phyloP scores from a whole-genome alignment of 768 basidiomycete genomes.

The Imleria badia region DNA sequence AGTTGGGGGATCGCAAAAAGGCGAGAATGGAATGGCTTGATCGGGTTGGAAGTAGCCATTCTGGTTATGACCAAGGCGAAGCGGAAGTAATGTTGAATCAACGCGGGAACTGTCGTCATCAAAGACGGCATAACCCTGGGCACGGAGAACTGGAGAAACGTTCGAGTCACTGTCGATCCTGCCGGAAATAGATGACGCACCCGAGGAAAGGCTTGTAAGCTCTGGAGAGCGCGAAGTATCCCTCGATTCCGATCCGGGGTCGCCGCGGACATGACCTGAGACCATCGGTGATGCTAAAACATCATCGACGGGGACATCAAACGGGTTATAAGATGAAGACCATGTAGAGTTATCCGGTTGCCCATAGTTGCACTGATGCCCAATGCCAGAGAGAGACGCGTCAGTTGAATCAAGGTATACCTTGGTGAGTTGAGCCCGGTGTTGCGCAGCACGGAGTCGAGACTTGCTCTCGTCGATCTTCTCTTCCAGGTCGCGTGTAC shows the following conservation, averaged over 20 bases:
- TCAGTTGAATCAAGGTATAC: slow-evolving; percentile 31
- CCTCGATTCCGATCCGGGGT: slow-evolving; percentile 13
- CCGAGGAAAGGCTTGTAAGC: slow-evolving; percentile 33
- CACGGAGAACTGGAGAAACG: slow-evolving; percentile 20
- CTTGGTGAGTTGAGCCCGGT: slow-evolving; percentile 50
- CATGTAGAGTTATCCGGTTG: slow-evolving; percentile 18
- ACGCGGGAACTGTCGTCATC: slow-evolving; percentile 40
- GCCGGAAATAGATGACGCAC: slow-evolving; percentile 28
- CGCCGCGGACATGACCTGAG: slow-evolving; percentile 8
- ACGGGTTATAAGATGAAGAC: slow-evolving; percentile 33
- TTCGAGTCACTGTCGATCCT: slow-evolving; percentile 10
- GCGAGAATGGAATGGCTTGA: slow-evolving; percentile 44
- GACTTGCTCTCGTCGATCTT: slow-evolving; percentile 63
- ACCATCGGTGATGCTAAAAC: slow-evolving; percentile 13
- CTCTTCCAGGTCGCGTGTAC: slow-evolving; percentile 74
- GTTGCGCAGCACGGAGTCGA: slow-evolving; percentile 55
- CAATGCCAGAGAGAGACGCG: not conserved
- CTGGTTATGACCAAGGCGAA: slow-evolving; percentile 12
- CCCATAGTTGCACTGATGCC: slow-evolving; percentile 8
- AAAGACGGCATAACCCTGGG: slow-evolving; percentile 42
- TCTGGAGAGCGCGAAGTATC: slow-evolving; percentile 24
- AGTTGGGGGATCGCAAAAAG: slow-evolving; percentile 46
- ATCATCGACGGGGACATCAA: slow-evolving; percentile 26
- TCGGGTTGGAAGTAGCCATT: slow-evolving; percentile 15
- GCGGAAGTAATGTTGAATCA: slow-evolving; percentile 17